Evolutionary conservation across 768 basidiomycete species (phyloP), one percentile per base, ranked within the genome.

Genomic region (Lentinula boryana): DNA sequence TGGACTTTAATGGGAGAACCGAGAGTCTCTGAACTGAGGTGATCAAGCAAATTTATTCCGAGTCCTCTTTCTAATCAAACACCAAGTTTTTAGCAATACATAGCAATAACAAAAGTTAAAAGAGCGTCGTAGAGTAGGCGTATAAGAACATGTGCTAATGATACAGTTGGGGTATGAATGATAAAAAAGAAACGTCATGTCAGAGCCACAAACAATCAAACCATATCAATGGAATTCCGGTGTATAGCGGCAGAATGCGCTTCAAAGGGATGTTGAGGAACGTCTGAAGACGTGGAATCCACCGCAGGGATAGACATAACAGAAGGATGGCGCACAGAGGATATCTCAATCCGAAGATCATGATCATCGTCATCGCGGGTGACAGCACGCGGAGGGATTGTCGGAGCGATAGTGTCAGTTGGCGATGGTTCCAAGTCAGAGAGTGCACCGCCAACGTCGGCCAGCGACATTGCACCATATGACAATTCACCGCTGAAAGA

Each of bases 391-490:
- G 65, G 59, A 21, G 65, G 62, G 48, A 65, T 27, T 70, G 69
- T 21, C 4, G 65, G 61, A 10, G 72, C 65, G 44, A 77, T 56
- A 23, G 73, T 75, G n/a, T 36, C 63, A 48, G 48, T 65, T 3
- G 36, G 55, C 27, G 50, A 53, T 16, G 54, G 40, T 15, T 58
- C 40, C 43, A 64, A 58, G 60, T 79, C 77, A 4, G 75, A 70
- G 41, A 80, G 69, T 1, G 73, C 70, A 36, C 76, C 77, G 23
- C 74, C 73, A 41, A 76, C 71, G 61, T 79, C 79, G 27, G 68
- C 62, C 38, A 79, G 66, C 2, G 70, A 68, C 23, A 76, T 59
- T n/a, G 65, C 72, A 32, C 74, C 73, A 58, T 74, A 78, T 0
- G 77, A 74, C 3, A 73, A 62, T n/a, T 70, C 72, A 16, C 74